These are phyloP conservation scores for Penicillium occitanis DNA, from an alignment of 2,329 filamentous ascomycete species.

Conservation along the genomic window DNA sequence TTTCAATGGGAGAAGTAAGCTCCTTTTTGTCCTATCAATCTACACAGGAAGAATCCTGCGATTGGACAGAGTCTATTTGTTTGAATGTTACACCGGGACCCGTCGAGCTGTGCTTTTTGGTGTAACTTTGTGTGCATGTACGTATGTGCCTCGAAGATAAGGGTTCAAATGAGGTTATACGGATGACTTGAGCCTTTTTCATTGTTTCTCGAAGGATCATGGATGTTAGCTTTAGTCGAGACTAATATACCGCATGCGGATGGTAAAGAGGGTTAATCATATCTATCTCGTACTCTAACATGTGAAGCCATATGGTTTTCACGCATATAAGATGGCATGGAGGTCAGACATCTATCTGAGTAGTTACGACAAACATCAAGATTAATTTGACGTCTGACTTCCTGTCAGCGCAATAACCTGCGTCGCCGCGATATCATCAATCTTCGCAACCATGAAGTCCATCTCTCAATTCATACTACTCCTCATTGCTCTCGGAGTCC, in stretches of 20 bases:
- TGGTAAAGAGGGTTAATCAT: not conserved
- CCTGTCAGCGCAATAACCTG: not conserved
- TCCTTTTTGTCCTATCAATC: not conserved
- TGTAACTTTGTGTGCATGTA: not conserved
- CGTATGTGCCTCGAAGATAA: no score
- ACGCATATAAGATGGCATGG: not conserved
- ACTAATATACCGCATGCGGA: conserved; percentile 8
- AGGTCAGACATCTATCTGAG: not conserved
- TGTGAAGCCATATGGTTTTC: not conserved
- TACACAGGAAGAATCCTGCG: not conserved
- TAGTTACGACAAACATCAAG: not conserved
- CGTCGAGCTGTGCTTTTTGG: not conserved
- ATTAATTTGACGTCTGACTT: not conserved
- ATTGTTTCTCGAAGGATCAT: not conserved
- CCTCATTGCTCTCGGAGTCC: not conserved
- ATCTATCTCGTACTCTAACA: not conserved
- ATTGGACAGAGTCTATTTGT: not conserved
- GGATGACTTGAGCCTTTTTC: not conserved
- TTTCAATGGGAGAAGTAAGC: not conserved
- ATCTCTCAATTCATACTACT: not conserved
- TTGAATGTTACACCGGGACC: not conserved
- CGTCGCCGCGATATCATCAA: not conserved
- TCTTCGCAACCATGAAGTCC: not conserved
- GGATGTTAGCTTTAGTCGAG: not conserved
- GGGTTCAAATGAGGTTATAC: not conserved